phyloP scores from a whole-genome alignment of 352 stramenopile species.

The Phytopythium boreale region DNA sequence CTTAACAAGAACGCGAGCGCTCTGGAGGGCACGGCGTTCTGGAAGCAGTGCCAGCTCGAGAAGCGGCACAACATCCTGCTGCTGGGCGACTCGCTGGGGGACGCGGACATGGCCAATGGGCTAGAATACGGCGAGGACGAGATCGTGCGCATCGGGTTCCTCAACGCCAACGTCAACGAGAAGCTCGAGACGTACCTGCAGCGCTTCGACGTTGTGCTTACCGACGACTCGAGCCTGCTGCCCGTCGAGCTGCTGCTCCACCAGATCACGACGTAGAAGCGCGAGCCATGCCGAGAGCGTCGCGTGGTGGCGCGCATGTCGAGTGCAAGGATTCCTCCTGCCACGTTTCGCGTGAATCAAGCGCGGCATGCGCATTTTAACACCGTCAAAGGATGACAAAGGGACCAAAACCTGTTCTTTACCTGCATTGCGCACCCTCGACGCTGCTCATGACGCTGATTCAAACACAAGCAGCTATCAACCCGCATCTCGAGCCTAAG shows the following conservation, averaged over 20 bases:
- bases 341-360: background rate
- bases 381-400: background rate
- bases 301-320: background rate
- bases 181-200: constrained; percentile 57
- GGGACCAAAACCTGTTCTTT: background rate
- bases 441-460: no score
- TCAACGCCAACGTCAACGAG: constrained; percentile 58
- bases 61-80: constrained; percentile 73
- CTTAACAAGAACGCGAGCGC: constrained; percentile 79
- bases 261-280: constrained; percentile 31
- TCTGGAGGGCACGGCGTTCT: constrained; percentile 62
- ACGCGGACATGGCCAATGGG: constrained; percentile 66
- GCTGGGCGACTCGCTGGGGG: constrained; percentile 66
- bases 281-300: background rate
- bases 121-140: constrained; percentile 54
- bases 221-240: constrained; percentile 63
- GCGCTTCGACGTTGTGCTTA: constrained; percentile 77
- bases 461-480: no score
- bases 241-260: constrained; percentile 57
- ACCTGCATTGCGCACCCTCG: background rate
- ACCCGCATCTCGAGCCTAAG: no score
- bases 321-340: no score
- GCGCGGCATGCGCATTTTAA: background rate
- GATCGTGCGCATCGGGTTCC: constrained; percentile 68
- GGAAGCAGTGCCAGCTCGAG: constrained; percentile 64